A percentile compares a stretch with the other conserved stretches of the same genome.
phyloP scores from a whole-genome alignment of 2,329 filamentous ascomycete species.

The Calonectria multiphialidica region DNA sequence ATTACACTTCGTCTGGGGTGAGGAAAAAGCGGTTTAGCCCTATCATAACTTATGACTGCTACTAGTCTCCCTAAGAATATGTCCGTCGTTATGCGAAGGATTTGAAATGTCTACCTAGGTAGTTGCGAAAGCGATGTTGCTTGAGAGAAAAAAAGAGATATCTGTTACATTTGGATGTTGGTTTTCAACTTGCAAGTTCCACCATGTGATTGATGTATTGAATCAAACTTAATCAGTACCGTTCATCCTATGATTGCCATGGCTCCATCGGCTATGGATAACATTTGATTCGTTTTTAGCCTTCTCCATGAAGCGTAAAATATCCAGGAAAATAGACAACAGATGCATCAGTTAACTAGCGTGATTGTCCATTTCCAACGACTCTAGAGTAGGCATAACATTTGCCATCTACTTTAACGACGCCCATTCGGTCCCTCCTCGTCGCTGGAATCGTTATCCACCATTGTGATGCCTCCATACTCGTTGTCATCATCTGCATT shows the following conservation, averaged over 20 bases:
- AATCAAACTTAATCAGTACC: background rate
- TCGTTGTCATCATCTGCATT: constrained; percentile 50
- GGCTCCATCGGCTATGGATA: background rate
- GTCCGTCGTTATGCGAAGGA: constrained; percentile 8
- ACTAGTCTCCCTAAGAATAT: constrained; percentile 4
- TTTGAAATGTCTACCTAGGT: constrained; percentile 27
- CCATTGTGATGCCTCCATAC: constrained; percentile 52
- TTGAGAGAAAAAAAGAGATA: constrained; percentile 16
- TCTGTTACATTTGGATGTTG: constrained; percentile 13
- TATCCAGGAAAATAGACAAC: background rate
- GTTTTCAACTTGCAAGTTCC: background rate
- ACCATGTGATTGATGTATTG: background rate
- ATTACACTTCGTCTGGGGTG: constrained; percentile 19
- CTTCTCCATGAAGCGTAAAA: no score
- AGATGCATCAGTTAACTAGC: background rate
- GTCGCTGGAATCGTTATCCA: constrained; percentile 47
- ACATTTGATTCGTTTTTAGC: background rate
- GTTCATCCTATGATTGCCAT: background rate
- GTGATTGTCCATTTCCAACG: background rate
- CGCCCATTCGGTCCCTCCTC: background rate
- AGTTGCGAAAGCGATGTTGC: constrained; percentile 24
- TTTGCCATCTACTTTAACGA: background rate
- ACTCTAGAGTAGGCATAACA: background rate
- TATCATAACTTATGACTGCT: background rate
- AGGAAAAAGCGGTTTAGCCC: constrained; percentile 5